Percentiles rank a stretch among this genome's conserved stretches.
phyloP scores from a whole-genome alignment of 1,139 yeast species.

The Blastobotrys persicus region DNA sequence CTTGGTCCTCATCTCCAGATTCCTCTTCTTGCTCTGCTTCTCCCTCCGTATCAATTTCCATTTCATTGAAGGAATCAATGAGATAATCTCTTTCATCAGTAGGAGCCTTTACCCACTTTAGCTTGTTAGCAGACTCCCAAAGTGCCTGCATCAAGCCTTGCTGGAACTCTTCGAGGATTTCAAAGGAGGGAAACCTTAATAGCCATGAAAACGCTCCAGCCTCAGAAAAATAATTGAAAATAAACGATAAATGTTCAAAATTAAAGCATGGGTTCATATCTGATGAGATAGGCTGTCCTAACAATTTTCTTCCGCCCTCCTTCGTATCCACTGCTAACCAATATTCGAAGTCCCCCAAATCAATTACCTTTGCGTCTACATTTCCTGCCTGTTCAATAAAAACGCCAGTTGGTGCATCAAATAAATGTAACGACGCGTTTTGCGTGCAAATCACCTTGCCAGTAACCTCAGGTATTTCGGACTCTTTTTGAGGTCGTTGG shows the following conservation, averaged over 20 bases:
- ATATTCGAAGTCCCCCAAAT: slow-evolving; percentile 52
- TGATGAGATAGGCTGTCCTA: slow-evolving; percentile 48
- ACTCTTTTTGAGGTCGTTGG: slow-evolving; percentile 13
- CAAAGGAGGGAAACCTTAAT: slow-evolving; percentile 49
- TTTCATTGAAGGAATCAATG: slow-evolving; percentile 45
- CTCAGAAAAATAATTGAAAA: slow-evolving; percentile 56
- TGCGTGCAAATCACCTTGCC: slow-evolving; percentile 10
- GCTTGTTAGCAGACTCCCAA: slow-evolving; percentile 60
- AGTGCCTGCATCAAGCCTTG: slow-evolving; percentile 48
- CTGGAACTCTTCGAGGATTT: slow-evolving; percentile 52
- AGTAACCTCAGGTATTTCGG: slow-evolving; percentile 8
- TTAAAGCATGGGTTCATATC: slow-evolving; percentile 67
- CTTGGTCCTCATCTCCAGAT: slow-evolving; percentile 35
- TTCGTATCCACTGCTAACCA: slow-evolving; percentile 46
- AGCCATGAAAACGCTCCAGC: slow-evolving; percentile 56
- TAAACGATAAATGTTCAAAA: slow-evolving; percentile 54
- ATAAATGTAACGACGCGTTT: slow-evolving; percentile 51
- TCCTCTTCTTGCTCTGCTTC: slow-evolving; percentile 37
- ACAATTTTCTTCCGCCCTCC: slow-evolving; percentile 24
- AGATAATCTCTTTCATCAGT: slow-evolving; percentile 50
- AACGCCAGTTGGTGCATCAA: slow-evolving; percentile 51
- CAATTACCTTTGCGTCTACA: slow-evolving; percentile 44
- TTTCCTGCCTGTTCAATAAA: slow-evolving; percentile 47
- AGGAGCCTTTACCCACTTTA: slow-evolving; percentile 48
- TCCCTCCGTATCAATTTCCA: slow-evolving; percentile 42